Percentiles rank a stretch among this genome's conserved stretches.
Evolutionary conservation across 1,284 basidiomycete species (phyloP).

Genomic region (Schizopora paradoxa): DNA sequence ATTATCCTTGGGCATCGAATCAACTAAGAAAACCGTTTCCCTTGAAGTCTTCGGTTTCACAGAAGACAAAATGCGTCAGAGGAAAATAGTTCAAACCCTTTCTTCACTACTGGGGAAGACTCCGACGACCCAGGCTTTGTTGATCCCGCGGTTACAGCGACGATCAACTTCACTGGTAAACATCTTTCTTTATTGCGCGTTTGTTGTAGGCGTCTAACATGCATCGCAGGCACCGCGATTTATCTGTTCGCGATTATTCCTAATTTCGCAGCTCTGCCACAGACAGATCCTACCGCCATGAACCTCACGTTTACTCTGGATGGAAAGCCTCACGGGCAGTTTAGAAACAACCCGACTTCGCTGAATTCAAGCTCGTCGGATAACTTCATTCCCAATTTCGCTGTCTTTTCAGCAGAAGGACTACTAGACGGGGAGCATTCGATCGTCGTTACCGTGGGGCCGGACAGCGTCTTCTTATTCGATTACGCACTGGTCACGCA

Average conservation of each 20-base stretch:
- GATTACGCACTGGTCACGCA: constrained; percentile 43
- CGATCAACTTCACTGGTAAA: constrained; percentile 47
- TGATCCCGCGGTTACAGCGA: constrained; percentile 36
- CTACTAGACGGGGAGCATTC: constrained; percentile 37
- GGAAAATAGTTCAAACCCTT: constrained; percentile 23
- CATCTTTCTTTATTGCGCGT: constrained; percentile 5
- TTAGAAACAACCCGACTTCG: constrained; percentile 24
- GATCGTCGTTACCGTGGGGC: constrained; percentile 39
- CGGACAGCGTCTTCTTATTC: constrained; percentile 43
- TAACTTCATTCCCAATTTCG: constrained; percentile 25
- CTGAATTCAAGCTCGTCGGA: constrained; percentile 18
- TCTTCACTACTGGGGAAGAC: constrained; percentile 27
- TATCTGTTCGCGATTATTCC: constrained; percentile 31
- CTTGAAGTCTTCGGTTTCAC: too few species aligned
- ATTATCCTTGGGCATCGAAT: too few species aligned
- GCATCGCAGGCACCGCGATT: constrained; percentile 28
- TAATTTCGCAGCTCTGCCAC: constrained; percentile 25
- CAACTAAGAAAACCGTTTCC: too few species aligned
- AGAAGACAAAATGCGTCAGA: constrained; percentile 8
- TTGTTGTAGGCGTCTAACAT: neutral
- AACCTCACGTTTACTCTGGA: constrained; percentile 34
- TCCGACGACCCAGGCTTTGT: constrained; percentile 34
- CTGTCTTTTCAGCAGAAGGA: constrained; percentile 34
- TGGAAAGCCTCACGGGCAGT: constrained; percentile 25
- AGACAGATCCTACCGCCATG: constrained; percentile 28